Evolutionary conservation across 768 basidiomycete species (phyloP).

Genomic region (Amanita subjunquillea): DNA sequence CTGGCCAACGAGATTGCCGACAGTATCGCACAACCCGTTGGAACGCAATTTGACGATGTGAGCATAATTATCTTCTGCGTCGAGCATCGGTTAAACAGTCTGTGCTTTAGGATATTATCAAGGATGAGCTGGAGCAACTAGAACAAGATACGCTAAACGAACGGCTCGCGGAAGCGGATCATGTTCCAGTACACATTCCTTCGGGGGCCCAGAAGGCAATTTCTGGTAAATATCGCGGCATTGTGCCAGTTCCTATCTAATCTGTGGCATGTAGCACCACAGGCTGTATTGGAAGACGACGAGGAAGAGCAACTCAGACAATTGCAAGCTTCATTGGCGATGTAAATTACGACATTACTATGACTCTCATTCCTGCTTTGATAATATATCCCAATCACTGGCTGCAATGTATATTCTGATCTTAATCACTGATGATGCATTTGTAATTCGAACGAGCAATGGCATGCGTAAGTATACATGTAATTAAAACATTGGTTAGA

Average conservation of each 20-base stretch:
- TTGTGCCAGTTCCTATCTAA: neutral
- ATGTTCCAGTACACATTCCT: slow-evolving; percentile 81
- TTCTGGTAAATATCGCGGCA: neutral
- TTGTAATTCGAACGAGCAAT: slow-evolving; percentile 1
- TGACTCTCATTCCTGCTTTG: slow-evolving; percentile 2
- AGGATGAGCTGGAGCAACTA: slow-evolving; percentile 71
- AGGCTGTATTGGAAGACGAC: slow-evolving; percentile 64
- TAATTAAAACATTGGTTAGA: slow-evolving; percentile 8
- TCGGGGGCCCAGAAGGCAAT: slow-evolving; percentile 26
- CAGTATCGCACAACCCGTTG: slow-evolving; percentile 65
- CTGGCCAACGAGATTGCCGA: slow-evolving; percentile 89
- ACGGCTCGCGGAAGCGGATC: slow-evolving; percentile 76
- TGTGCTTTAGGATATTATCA: slow-evolving; percentile 57
- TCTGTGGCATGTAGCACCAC: slow-evolving; percentile 10
- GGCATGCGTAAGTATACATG: slow-evolving; percentile 12
- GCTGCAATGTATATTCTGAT: slow-evolving; percentile 16
- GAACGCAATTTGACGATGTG: slow-evolving; percentile 28
- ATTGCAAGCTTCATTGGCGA: slow-evolving; percentile 80
- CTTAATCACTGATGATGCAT: slow-evolving; percentile 13
- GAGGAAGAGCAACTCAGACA: slow-evolving; percentile 85
- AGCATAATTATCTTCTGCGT: slow-evolving; percentile 56
- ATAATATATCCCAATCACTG: slow-evolving; percentile 3
- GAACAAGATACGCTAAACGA: slow-evolving; percentile 86
- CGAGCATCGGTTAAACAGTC: neutral
- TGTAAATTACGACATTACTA: slow-evolving; percentile 33